These are phyloP conservation scores for Candida silvatica DNA, from an alignment of 805 yeast genomes.

Conservation along the genomic window DNA sequence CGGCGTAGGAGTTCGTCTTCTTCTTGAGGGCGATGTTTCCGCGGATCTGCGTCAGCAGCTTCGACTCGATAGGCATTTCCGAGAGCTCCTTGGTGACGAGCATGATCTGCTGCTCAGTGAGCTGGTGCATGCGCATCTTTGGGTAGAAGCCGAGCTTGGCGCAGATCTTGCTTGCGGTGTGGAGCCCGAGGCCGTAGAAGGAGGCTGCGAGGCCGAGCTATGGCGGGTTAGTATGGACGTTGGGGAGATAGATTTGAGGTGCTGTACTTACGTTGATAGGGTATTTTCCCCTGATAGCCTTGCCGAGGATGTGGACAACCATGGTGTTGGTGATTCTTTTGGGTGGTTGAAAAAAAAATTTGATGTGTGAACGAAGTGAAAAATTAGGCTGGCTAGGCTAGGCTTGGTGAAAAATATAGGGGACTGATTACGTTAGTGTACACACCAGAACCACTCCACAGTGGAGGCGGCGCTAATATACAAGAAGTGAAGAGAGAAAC, in stretches of 20 bases:
- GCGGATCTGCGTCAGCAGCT: constrained; percentile 61
- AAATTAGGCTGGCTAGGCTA: too few relatives aligned
- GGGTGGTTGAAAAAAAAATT: too few relatives aligned
- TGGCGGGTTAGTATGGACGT: neutral
- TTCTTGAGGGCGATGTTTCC: constrained; percentile 75
- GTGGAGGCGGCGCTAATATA: too few relatives aligned
- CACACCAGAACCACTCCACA: too few relatives aligned
- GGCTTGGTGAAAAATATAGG: neutral
- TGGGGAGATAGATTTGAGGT: neutral
- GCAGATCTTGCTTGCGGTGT: constrained; percentile 67
- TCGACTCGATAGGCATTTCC: constrained; percentile 75
- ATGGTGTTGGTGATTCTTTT: constrained; percentile 19
- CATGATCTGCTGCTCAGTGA: constrained; percentile 80
- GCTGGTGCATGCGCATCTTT: constrained; percentile 87
- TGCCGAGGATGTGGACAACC: constrained; percentile 47
- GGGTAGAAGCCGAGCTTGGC: constrained; percentile 90
- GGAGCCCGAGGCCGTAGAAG: constrained; percentile 80
- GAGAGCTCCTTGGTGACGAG: constrained; percentile 82
- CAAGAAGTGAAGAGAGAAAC: too few relatives aligned
- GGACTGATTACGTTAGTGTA: too few relatives aligned
- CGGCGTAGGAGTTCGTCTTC: constrained; percentile 76
- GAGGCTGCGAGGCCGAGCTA: constrained; percentile 61
- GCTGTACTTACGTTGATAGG: constrained; percentile 22
- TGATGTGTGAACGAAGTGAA: neutral
- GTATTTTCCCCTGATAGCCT: constrained; percentile 36